Percentiles rank a stretch among this genome's conserved stretches.
phyloP scores from a whole-genome alignment of 768 basidiomycete genomes.

The Lepiota venenata region DNA sequence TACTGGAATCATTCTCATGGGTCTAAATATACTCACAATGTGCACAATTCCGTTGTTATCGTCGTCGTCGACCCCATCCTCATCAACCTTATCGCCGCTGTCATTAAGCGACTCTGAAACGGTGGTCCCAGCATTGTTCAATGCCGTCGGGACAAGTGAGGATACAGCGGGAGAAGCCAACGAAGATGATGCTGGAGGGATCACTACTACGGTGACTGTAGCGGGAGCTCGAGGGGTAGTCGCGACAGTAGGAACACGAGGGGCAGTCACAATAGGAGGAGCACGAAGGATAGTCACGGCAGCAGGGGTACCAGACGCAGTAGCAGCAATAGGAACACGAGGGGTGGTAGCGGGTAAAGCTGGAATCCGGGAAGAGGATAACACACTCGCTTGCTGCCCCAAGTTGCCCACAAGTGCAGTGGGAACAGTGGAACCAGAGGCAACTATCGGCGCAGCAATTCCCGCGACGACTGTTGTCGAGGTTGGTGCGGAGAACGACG shows the following conservation, averaged over 20 bases:
- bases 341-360: background rate
- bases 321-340: background rate
- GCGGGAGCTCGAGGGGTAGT: background rate
- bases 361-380: background rate
- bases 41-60: constrained; percentile 1
- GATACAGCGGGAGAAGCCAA: background rate
- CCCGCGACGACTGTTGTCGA: background rate
- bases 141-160: no score
- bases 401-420: no score
- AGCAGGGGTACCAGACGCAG: constrained; percentile 3
- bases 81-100: constrained; percentile 14
- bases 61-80: constrained; percentile 11
- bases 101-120: constrained; percentile 17
- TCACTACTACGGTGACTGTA: background rate
- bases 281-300: constrained; percentile 11
- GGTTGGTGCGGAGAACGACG: constrained; percentile 11
- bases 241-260: constrained; percentile 11
- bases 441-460: no score
- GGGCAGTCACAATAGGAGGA: background rate
- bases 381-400: background rate
- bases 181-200: background rate
- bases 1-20: background rate
- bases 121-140: constrained; percentile 17
- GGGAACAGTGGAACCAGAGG: no score
- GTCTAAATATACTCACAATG: constrained; percentile 1